Evolutionary conservation across 2,329 filamentous ascomycete genomes (phyloP).

Genomic region (Colletotrichum siamense): DNA sequence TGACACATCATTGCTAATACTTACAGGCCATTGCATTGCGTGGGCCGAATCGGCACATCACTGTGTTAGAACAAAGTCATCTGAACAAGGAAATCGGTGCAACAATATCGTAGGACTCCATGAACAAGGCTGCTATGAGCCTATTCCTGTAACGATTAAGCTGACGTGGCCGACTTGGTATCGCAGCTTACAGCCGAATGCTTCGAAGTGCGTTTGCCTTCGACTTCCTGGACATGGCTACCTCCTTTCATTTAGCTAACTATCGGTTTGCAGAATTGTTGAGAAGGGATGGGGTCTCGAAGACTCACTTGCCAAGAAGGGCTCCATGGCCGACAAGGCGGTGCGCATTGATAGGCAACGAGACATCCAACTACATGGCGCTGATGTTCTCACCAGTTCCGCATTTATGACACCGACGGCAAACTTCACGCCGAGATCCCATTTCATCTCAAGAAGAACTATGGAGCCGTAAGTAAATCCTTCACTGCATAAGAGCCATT

Average conservation of each 20-base stretch:
- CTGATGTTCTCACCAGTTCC: constrained; percentile 26
- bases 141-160: too few relatives aligned
- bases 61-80: constrained; percentile 27
- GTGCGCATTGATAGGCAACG: neutral
- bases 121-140: neutral
- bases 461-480: constrained; percentile 30
- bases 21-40: constrained; percentile 40
- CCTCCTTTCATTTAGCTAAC: neutral
- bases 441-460: constrained; percentile 30
- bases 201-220: constrained; percentile 34
- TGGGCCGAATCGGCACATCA: constrained; percentile 27
- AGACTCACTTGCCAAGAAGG: constrained; percentile 29
- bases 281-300: constrained; percentile 31
- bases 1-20: neutral
- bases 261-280: neutral
- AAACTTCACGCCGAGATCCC: constrained; percentile 33
- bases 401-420: constrained; percentile 29
- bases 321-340: constrained; percentile 37
- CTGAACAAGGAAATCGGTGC: constrained; percentile 43
- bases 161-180: neutral
- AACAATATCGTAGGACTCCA: constrained; percentile 33
- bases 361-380: accelerated
- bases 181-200: constrained; percentile 41
- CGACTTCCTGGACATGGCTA: too few relatives aligned
- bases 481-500: neutral